Conservation (phyloP, 768 basidiomycete species). For the Kwoniella pini region DNA sequence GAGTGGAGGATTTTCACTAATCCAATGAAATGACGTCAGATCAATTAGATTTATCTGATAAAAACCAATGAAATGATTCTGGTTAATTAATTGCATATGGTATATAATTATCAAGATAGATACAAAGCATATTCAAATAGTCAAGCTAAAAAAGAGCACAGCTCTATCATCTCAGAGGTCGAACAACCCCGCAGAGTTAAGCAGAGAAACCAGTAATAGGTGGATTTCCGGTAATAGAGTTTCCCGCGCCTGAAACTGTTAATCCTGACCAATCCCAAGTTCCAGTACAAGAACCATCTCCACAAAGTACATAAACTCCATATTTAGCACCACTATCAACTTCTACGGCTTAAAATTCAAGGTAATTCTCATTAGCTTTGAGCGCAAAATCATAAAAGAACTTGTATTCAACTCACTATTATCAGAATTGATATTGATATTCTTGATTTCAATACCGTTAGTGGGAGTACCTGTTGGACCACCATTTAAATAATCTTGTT, state of each 20-base stretch:
- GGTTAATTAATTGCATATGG: too few relatives aligned
- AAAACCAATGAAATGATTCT: too few relatives aligned
- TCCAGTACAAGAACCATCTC: slow-evolving; percentile 4
- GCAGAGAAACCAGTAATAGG: slow-evolving; percentile 13
- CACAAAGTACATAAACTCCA: slow-evolving; percentile 11
- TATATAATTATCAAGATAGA: not conserved
- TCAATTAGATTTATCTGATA: too few relatives aligned
- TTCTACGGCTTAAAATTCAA: not conserved
- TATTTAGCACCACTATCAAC: not conserved
- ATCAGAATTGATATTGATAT: not conserved
- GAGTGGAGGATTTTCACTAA: too few relatives aligned
- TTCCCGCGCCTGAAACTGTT: not conserved
- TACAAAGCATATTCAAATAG: too few relatives aligned
- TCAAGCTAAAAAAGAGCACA: too few relatives aligned
- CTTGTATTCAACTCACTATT: not conserved
- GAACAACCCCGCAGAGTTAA: not conserved
- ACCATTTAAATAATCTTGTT: slow-evolving; percentile 13
- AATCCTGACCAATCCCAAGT: slow-evolving; percentile 7
- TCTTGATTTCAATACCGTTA: slow-evolving; percentile 5
- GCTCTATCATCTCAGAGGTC: not conserved
- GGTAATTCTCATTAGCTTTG: not conserved
- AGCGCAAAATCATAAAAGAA: not conserved
- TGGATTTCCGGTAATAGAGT: slow-evolving; percentile 6
- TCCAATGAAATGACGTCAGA: too few relatives aligned
- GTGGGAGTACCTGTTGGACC: slow-evolving; percentile 1